A percentile compares a stretch with the other conserved stretches of the same genome.
Evolutionary conservation across 163 green algal species (phyloP).

Genomic region (Coccomyxa subellipsoidea): DNA sequence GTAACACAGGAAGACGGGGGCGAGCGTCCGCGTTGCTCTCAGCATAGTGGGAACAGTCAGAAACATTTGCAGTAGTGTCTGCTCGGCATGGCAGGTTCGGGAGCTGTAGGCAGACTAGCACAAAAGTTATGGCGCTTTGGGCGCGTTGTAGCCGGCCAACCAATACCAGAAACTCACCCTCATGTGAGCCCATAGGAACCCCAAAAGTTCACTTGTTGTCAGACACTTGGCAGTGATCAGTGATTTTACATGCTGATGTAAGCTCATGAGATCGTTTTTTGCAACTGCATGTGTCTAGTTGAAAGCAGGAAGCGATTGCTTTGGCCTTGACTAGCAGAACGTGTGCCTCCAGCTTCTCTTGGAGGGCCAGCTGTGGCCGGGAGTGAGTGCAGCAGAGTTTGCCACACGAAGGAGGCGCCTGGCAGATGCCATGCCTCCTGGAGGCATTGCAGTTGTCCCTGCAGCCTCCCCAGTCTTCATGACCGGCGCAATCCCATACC

Average conservation of each 20-base stretch:
- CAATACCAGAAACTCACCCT: slow-evolving; percentile 35
- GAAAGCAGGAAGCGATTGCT: too few species aligned
- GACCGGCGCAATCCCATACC: slow-evolving; percentile 75
- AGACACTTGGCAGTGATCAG: too few species aligned
- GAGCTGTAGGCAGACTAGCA: neutral
- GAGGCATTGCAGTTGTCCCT: slow-evolving; percentile 59
- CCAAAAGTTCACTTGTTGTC: neutral
- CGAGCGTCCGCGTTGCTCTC: neutral
- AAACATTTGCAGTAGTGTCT: neutral
- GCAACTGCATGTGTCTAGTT: too few species aligned
- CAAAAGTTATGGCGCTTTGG: neutral
- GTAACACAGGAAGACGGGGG: too few species aligned
- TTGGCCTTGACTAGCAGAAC: too few species aligned
- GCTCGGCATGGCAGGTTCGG: neutral
- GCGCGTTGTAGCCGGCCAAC: slow-evolving; percentile 29
- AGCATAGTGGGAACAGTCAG: neutral
- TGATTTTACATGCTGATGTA: too few species aligned
- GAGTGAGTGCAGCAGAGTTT: slow-evolving; percentile 58
- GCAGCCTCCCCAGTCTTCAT: slow-evolving; percentile 57
- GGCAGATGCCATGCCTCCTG: slow-evolving; percentile 43
- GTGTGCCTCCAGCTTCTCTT: slow-evolving; percentile 41
- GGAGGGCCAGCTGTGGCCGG: slow-evolving; percentile 58
- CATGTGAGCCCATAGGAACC: slow-evolving; percentile 15
- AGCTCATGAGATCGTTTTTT: too few species aligned
- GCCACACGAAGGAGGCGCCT: slow-evolving; percentile 43